Evolutionary conservation across 768 basidiomycete genomes (phyloP), one percentile per base, ranked within the genome.

Genomic region (Cyclocybe aegerita): DNA sequence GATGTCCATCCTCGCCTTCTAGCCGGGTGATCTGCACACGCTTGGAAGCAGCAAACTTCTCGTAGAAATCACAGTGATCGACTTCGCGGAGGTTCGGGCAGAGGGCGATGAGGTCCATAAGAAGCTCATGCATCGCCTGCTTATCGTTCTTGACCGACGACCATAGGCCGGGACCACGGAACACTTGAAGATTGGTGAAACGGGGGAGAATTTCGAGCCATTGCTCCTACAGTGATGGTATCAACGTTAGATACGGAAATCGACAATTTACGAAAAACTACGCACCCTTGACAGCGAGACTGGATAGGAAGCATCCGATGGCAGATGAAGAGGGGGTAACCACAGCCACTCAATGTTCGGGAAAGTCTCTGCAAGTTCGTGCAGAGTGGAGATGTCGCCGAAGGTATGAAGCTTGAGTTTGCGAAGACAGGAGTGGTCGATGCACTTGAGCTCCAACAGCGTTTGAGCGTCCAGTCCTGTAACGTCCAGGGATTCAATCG

Each of bases 81-180:
- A 79, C 57, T 52, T 74, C 68, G 35, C 66, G 63, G 34, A 81
- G 64, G 32, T 70, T 65, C 30, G 76, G 74, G 48, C 75, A 75
- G 3, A 64, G 50, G 39, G 67, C 60, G 2, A 75, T 68, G 5
- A 80, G 62, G 41, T 68, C 60, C 55, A 68, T 60, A 33, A 79
- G 75, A 7, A 69, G 68, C 6, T 58, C 54, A 42, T 78, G 76
- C 74, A 80, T 75, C 17, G 52, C 58, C 23, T 67, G 57, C 55
- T 68, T 69, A 43, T 68, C 57, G 36, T 65, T 55, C 15, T 63
- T 60, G 4, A 74, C 70, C 9, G 74, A 70, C 3, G 54, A 53
- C 78, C 78, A 81, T 1, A 78, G 59, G 10, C 69, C 73, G 29
- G 59, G 53, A 9, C 77, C 76, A 37, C 71, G 68, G 53, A 79